Conservation (phyloP, 169 alveolate species). For the Babesia ovis region DNA sequence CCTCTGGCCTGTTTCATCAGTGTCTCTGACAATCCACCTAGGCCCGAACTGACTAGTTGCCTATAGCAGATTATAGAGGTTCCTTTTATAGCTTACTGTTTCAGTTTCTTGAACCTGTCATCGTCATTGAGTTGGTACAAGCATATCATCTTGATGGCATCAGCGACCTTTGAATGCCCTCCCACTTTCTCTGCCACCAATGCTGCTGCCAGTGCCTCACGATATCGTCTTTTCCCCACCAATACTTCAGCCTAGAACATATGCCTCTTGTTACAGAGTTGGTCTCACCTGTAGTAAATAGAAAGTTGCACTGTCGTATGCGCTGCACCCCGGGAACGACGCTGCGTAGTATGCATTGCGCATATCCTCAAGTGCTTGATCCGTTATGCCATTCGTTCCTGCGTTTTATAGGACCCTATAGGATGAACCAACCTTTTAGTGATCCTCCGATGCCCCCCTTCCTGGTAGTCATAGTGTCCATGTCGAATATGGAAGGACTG, state of each 20-base stretch:
- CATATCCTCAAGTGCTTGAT: slow-evolving; percentile 21
- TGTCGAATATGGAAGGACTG: neutral
- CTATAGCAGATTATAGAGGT: neutral
- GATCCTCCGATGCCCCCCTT: neutral
- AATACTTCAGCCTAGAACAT: slow-evolving; percentile 45
- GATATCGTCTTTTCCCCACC: slow-evolving; percentile 27
- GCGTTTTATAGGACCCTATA: neutral
- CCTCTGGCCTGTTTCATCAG: slow-evolving; percentile 49
- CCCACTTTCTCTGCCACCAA: slow-evolving; percentile 22
- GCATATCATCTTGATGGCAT: slow-evolving; percentile 56
- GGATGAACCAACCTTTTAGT: neutral
- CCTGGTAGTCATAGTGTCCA: neutral
- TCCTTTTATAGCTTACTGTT: slow-evolving; percentile 12
- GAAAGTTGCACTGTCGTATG: slow-evolving; percentile 35
- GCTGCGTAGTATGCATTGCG: slow-evolving; percentile 23
- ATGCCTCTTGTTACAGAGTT: neutral
- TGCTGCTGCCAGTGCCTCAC: slow-evolving; percentile 58
- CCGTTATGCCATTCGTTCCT: slow-evolving; percentile 42
- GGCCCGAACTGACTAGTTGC: slow-evolving; percentile 11
- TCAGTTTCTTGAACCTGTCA: slow-evolving; percentile 33
- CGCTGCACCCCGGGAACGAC: neutral
- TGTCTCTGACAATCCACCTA: slow-evolving; percentile 43
- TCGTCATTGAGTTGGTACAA: slow-evolving; percentile 60
- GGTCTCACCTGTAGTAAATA: slow-evolving; percentile 43
- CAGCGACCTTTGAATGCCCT: slow-evolving; percentile 16